Evolutionary conservation across 2,329 filamentous ascomycete genomes (phyloP).

Genomic region (Claviceps pusilla): DNA sequence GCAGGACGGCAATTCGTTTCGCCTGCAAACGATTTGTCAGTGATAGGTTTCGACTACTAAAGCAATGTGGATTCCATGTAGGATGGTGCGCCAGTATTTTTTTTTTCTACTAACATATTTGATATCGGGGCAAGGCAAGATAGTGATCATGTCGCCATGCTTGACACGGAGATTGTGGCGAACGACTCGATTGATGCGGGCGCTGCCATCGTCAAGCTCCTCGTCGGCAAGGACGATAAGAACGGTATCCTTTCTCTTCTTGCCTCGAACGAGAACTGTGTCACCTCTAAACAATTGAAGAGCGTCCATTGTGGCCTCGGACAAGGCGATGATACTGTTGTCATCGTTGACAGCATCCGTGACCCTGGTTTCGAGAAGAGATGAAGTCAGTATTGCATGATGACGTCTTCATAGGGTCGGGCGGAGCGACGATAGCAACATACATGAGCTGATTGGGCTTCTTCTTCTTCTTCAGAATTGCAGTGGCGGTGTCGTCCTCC

Average conservation of each 20-base stretch:
- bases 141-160: conserved; percentile 94
- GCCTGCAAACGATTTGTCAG: conserved; percentile 40
- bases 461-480: conserved; percentile 99
- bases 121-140: conserved; percentile 96
- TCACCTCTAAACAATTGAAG: conserved; percentile 97
- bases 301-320: conserved; percentile 97
- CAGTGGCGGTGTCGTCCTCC: conserved; percentile 84
- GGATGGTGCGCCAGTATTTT: neutral
- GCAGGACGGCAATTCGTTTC: conserved; percentile 95
- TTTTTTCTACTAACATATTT: conserved; percentile 69
- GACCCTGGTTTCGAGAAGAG: conserved; percentile 45
- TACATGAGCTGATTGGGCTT: conserved; percentile 99
- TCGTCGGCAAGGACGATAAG: conserved; percentile 95
- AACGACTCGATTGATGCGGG: conserved; percentile 94
- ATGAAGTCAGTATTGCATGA: neutral
- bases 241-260: conserved; percentile 99
- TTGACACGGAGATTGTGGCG: conserved; percentile 97
- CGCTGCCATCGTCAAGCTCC: conserved; percentile 92
- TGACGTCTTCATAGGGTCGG: neutral
- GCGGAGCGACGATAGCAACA: conserved; percentile 19
- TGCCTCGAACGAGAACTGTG: conserved; percentile 94
- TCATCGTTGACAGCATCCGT: conserved; percentile 98
- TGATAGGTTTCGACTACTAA: no score
- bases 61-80: neutral
- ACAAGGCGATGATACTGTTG: conserved; percentile 97